Evolutionary conservation across 2,329 filamentous ascomycete species (phyloP).

Genomic region (Hypomyces rosellus): DNA sequence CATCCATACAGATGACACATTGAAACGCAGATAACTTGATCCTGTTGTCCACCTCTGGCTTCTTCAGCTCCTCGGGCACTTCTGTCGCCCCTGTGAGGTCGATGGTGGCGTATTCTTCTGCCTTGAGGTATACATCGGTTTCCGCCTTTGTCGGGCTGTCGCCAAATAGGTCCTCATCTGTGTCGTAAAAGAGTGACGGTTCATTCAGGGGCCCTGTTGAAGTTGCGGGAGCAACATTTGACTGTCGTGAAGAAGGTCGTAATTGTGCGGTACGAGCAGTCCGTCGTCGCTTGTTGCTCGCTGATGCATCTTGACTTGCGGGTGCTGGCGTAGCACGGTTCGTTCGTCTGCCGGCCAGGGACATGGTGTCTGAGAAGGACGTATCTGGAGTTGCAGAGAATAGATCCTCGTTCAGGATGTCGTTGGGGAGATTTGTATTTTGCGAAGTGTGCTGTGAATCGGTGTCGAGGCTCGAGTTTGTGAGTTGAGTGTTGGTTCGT

Average conservation of each 20-base stretch:
- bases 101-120: slow-evolving; percentile 24
- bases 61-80: slow-evolving; percentile 37
- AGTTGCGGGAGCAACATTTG: not conserved
- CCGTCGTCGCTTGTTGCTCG: slow-evolving; percentile 23
- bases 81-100: slow-evolving; percentile 36
- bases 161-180: slow-evolving; percentile 25
- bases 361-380: slow-evolving; percentile 27
- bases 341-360: slow-evolving; percentile 9
- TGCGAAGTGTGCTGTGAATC: slow-evolving; percentile 18
- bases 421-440: slow-evolving; percentile 18
- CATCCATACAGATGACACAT: slow-evolving; percentile 64
- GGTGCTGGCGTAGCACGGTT: not conserved
- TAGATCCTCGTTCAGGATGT: slow-evolving; percentile 22
- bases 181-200: not conserved
- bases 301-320: slow-evolving; percentile 3
- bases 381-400: slow-evolving; percentile 20
- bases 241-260: not conserved
- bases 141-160: slow-evolving; percentile 14
- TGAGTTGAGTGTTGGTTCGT: slow-evolving; percentile 15
- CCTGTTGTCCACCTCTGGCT: slow-evolving; percentile 41
- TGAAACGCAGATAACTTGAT: slow-evolving; percentile 52
- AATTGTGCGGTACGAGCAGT: slow-evolving; percentile 7
- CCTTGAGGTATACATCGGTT: slow-evolving; percentile 10
- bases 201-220: not conserved
- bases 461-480: slow-evolving; percentile 5